phyloP scores from a whole-genome alignment of 225 moss, liverwort and hornwort genomes.

The Ulota crispa region DNA sequence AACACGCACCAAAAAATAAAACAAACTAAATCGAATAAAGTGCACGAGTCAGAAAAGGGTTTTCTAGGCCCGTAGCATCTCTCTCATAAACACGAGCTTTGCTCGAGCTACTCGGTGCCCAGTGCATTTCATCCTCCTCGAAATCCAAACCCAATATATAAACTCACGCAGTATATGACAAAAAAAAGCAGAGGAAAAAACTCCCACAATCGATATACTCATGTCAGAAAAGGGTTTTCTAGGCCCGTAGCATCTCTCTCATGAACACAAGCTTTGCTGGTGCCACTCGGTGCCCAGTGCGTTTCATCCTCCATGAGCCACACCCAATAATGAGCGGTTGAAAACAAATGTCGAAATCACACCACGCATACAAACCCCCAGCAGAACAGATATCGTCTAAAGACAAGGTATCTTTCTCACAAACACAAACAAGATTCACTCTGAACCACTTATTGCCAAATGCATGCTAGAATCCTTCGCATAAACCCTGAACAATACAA shows the following conservation, averaged over 20 bases:
- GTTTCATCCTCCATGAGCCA: conserved; percentile 31
- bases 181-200: neutral
- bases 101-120: conserved; percentile 36
- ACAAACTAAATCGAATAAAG: neutral
- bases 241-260: conserved; percentile 37
- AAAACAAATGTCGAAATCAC: neutral
- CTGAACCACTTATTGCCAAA: neutral
- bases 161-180: neutral
- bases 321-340: neutral
- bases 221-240: conserved; percentile 30
- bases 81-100: conserved; percentile 27
- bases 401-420: neutral
- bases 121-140: conserved; percentile 30
- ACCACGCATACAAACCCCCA: neutral
- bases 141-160: neutral
- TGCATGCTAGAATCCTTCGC: conserved; percentile 6
- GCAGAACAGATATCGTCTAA: neutral
- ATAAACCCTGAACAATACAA: neutral
- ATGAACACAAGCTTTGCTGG: conserved; percentile 13
- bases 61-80: conserved; percentile 44
- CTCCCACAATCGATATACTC: neutral
- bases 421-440: neutral
- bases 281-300: conserved; percentile 36
- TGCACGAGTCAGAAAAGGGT: conserved; percentile 32
- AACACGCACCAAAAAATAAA: neutral